Base-by-base conservation (phyloP, 768 basidiomycete species). In the Chalciporus chontae region DNA sequence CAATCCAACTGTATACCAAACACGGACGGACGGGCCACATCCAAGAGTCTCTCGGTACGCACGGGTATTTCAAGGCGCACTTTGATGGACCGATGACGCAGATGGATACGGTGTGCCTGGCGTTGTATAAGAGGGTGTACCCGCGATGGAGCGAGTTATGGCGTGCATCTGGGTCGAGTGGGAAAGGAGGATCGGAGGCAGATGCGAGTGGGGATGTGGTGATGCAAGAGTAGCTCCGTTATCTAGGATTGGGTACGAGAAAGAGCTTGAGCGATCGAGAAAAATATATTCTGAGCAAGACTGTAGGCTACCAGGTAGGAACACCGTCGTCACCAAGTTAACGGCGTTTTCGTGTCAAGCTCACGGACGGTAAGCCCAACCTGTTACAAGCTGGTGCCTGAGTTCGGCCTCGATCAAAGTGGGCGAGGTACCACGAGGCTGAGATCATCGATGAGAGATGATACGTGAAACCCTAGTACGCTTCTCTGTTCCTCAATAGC, bases 21-120 rank as follows among this genome's bases (percentile, higher is more conserved):
- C 79, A 86, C 52, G 94, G 95, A 9, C 79, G 91, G 18, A 77
- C 77, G 21, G 96, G 95, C 2, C 94, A 99, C 68, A 90, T 94
- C 58, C 77, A 77, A 42, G 94, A 94, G 69, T 87, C 91, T 8
- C 83, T 99, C 15, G 95, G 95, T 41, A 98, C 94, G 26, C 95
- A 99, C 63, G 96, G 95, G 26, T 93, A 97, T 71, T 92, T 94
- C 79, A 98, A 98, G 74, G 94, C 93, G 15, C 81, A 90, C 66
- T 93, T 94, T 69, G 94, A 96, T 63, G 91, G 90, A 13, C 90
- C 88, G 18, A 84, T 97, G 59, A 87, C 80, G 63, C 92, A 94
- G 73, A 95, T 96, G 93, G 96, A 98, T 58, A 95, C 93, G 14
- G 80, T 97, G 48, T 96, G 94, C 68, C 87, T 98, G 87, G 84